Conservation (phyloP, 2,329 filamentous ascomycete species). For the Sphaerulina musiva region DNA sequence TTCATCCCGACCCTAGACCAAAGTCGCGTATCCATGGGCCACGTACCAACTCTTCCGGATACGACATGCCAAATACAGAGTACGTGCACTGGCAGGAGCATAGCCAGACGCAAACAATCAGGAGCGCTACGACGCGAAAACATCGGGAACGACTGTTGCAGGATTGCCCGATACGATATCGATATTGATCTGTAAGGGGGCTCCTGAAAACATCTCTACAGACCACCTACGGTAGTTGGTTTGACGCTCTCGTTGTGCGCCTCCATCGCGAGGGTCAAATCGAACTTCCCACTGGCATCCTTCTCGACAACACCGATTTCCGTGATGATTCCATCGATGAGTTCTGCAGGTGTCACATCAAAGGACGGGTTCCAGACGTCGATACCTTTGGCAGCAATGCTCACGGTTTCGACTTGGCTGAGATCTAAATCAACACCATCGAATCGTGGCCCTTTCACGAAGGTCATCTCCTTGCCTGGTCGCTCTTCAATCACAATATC, state of each 20-base stretch:
- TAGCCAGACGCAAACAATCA: no score
- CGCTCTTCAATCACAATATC: constrained; percentile 90
- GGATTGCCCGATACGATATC: no score
- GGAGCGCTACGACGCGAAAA: no score
- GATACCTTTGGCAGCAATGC: constrained; percentile 70
- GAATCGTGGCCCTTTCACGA: constrained; percentile 69
- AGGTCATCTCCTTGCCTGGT: constrained; percentile 71
- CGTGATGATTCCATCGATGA: constrained; percentile 92
- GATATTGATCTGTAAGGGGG: no score
- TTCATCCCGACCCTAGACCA: not conserved
- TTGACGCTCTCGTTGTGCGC: constrained; percentile 32
- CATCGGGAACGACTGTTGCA: no score
- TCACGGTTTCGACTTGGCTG: constrained; percentile 61
- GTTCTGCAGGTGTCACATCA: constrained; percentile 79
- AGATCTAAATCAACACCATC: constrained; percentile 57
- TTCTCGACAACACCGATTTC: constrained; percentile 84
- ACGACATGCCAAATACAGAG: no score
- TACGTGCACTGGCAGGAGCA: no score
- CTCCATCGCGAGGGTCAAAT: constrained; percentile 34
- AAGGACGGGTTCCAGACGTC: constrained; percentile 95
- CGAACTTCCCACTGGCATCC: constrained; percentile 62
- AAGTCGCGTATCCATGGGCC: no score
- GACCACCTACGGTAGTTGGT: constrained; percentile 29
- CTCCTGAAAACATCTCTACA: constrained; percentile 14
- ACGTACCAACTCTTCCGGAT: no score